Conservation (phyloP, 2,329 filamentous ascomycete genomes). For the Metarhizium album region DNA sequence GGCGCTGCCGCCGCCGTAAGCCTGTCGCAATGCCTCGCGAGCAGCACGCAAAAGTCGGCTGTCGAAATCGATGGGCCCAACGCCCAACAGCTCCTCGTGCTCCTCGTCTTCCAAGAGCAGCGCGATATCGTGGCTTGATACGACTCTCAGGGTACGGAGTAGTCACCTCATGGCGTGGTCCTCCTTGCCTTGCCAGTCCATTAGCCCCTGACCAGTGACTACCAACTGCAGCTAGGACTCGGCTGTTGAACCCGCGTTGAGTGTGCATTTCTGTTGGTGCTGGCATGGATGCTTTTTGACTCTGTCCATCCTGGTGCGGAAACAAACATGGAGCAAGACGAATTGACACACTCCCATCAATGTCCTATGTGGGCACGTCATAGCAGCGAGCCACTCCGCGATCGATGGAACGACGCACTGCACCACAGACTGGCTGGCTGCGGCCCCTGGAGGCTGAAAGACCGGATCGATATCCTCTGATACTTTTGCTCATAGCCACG, state of each 20-base stretch:
- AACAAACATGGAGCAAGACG: background rate
- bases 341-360: too few relatives aligned
- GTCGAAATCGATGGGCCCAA: background rate
- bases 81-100: background rate
- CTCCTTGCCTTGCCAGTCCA: too few relatives aligned
- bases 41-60: background rate
- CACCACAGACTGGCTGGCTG: background rate
- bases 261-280: background rate
- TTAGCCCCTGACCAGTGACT: too few relatives aligned
- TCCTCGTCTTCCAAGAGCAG: too few relatives aligned
- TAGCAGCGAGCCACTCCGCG: too few relatives aligned
- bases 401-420: background rate
- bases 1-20: background rate
- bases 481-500: background rate
- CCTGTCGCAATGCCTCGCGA: conserved; percentile 4
- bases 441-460: background rate
- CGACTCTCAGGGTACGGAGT: too few relatives aligned
- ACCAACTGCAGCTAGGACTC: background rate
- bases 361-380: background rate
- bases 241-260: background rate
- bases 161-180: too few relatives aligned
- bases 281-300: background rate
- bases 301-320: background rate
- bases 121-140: too few relatives aligned
- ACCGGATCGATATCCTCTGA: background rate